A percentile compares a stretch with the other conserved stretches of the same genome.
Conservation (phyloP, 2,329 filamentous ascomycete genomes). For the Chaetomium globosum region DNA sequence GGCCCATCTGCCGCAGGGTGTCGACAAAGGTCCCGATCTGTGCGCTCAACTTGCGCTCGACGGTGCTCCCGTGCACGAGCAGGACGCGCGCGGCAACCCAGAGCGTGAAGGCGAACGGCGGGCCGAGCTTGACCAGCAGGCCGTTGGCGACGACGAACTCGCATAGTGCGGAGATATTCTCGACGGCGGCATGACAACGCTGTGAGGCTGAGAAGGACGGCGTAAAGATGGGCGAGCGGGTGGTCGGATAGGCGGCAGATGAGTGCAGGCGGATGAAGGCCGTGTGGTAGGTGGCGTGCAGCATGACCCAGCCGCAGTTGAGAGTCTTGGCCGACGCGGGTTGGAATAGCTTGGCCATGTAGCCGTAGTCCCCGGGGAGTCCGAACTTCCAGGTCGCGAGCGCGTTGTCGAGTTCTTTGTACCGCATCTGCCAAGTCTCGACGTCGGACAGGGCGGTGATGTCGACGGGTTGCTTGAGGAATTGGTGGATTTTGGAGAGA, state of each 20-base stretch:
- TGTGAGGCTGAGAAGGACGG: constrained; percentile 85
- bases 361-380: constrained; percentile 80
- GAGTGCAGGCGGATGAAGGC: constrained; percentile 89
- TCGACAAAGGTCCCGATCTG: constrained; percentile 82
- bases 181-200: constrained; percentile 78
- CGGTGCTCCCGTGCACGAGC: constrained; percentile 86
- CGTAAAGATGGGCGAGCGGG: constrained; percentile 83
- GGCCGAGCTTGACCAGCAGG: constrained; percentile 78
- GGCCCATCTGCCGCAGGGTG: constrained; percentile 76
- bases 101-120: constrained; percentile 87
- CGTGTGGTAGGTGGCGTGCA: constrained; percentile 87
- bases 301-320: constrained; percentile 85
- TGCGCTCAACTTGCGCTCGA: constrained; percentile 78
- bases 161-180: constrained; percentile 76
- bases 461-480: constrained; percentile 85
- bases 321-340: constrained; percentile 68
- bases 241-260: constrained; percentile 89
- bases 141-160: constrained; percentile 75
- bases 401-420: constrained; percentile 79
- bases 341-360: constrained; percentile 77
- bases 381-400: constrained; percentile 82
- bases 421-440: constrained; percentile 84
- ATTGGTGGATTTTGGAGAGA: constrained; percentile 82
- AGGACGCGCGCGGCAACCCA: constrained; percentile 89
- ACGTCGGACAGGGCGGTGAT: constrained; percentile 83